A percentile compares a stretch with the other conserved stretches of the same genome.
These are phyloP conservation scores for Symmetrospora coprosmae DNA, from an alignment of 768 basidiomycete genomes.

Conservation along the genomic window DNA sequence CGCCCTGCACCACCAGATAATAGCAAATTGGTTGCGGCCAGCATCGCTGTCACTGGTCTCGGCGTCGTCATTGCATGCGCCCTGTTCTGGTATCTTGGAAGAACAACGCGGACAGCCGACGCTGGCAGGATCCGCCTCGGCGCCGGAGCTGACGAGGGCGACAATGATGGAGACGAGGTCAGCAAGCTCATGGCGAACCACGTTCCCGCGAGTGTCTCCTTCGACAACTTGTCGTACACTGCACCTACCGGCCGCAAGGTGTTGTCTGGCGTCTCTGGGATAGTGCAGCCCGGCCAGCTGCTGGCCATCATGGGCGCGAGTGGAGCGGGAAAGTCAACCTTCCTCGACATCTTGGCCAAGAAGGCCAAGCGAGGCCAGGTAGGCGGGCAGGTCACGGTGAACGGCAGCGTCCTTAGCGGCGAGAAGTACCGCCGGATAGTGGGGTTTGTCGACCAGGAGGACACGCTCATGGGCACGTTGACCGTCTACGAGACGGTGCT, in stretches of 20 bases:
- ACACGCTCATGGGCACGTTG: constrained; percentile 88
- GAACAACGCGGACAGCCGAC: constrained; percentile 50
- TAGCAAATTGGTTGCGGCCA: constrained; percentile 65
- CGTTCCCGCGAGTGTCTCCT: constrained; percentile 84
- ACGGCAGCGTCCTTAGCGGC: constrained; percentile 63
- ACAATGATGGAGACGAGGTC: constrained; percentile 49
- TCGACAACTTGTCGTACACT: constrained; percentile 66
- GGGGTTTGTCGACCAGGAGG: constrained; percentile 97
- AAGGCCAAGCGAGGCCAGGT: constrained; percentile 72
- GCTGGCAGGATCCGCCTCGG: constrained; percentile 51
- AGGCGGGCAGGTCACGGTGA: constrained; percentile 61
- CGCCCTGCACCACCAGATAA: constrained; percentile 70
- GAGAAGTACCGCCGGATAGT: constrained; percentile 67
- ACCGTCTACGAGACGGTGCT: constrained; percentile 96
- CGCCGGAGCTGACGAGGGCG: constrained; percentile 31
- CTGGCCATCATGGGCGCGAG: constrained; percentile 82
- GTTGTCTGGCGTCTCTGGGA: constrained; percentile 56
- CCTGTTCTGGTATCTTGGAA: constrained; percentile 59
- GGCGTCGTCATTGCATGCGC: constrained; percentile 56
- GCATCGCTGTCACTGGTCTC: constrained; percentile 60
- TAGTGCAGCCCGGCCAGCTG: constrained; percentile 62
- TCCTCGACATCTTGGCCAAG: constrained; percentile 87
- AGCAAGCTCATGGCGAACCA: constrained; percentile 83
- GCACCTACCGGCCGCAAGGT: constrained; percentile 52
- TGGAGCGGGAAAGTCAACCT: constrained; percentile 51